A percentile compares a stretch with the other conserved stretches of the same genome.
phyloP scores from a whole-genome alignment of 2,329 filamentous ascomycete species.

The Orbilia oligospora region DNA sequence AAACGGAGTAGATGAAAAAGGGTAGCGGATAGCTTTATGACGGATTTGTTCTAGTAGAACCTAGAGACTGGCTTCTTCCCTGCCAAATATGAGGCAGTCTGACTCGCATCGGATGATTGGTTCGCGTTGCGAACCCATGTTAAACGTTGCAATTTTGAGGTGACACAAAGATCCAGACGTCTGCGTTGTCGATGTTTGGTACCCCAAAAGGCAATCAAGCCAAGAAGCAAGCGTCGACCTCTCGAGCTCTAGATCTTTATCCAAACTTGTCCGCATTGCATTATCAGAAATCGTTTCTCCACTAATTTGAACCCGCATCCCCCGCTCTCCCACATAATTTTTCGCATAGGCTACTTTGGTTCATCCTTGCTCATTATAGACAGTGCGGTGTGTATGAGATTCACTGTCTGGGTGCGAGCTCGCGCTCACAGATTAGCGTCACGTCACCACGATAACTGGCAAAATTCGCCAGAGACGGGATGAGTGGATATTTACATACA shows the following conservation, averaged over 20 bases:
- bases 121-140: slow-evolving; percentile 25
- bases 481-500: background rate
- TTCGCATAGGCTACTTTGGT: background rate
- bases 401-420: background rate
- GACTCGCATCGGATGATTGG: background rate
- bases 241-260: too few relatives aligned
- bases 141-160: slow-evolving; percentile 55
- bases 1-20: background rate
- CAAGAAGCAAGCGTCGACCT: background rate
- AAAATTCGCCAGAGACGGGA: slow-evolving; percentile 16
- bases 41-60: background rate
- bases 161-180: slow-evolving; percentile 43
- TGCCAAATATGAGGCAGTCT: background rate
- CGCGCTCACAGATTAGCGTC: background rate
- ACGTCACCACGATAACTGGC: slow-evolving; percentile 3
- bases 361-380: background rate
- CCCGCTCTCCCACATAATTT: background rate
- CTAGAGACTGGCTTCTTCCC: background rate
- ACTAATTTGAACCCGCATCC: background rate
- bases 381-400: background rate
- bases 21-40: background rate
- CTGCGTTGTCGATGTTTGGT: slow-evolving; percentile 52
- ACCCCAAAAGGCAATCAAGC: slow-evolving; percentile 45
- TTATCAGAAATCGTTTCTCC: background rate
- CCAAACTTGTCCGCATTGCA: background rate